Conservation (phyloP, 1,139 yeast genomes). For the Kazachstania sp. region DNA sequence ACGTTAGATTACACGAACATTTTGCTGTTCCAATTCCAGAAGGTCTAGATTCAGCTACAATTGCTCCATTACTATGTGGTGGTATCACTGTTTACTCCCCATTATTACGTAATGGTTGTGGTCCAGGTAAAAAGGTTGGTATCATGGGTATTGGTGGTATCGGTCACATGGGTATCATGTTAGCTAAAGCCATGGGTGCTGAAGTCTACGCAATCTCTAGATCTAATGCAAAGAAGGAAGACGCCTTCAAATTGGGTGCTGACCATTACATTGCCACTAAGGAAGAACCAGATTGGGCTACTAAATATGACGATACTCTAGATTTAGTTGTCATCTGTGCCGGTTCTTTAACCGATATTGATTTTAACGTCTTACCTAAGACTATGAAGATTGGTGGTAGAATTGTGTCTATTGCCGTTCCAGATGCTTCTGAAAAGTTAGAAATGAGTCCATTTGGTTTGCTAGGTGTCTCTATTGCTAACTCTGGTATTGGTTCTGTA, state of each 20-base stretch:
- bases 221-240: slow-evolving; percentile 40
- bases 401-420: not conserved
- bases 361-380: slow-evolving; percentile 32
- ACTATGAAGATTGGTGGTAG: slow-evolving; percentile 28
- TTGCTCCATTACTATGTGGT: slow-evolving; percentile 48
- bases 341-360: slow-evolving; percentile 38
- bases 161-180: slow-evolving; percentile 52
- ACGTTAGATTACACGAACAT: slow-evolving; percentile 41
- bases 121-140: slow-evolving; percentile 41
- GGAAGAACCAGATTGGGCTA: slow-evolving; percentile 37
- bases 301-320: slow-evolving; percentile 31
- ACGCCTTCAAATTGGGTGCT: slow-evolving; percentile 47
- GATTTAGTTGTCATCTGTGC: slow-evolving; percentile 48
- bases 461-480: slow-evolving; percentile 38
- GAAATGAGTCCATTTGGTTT: slow-evolving; percentile 37
- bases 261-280: slow-evolving; percentile 44
- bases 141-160: slow-evolving; percentile 54
- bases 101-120: slow-evolving; percentile 37
- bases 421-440: slow-evolving; percentile 27
- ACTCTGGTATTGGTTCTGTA: slow-evolving; percentile 44
- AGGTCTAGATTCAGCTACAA: slow-evolving; percentile 34
- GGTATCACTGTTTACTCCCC: slow-evolving; percentile 48
- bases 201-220: slow-evolving; percentile 49
- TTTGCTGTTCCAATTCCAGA: slow-evolving; percentile 46
- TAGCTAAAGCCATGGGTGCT: slow-evolving; percentile 51